Percentiles rank a stretch among this genome's conserved stretches.
Conservation (phyloP, 2,329 filamentous ascomycete species). For the Stemphylium vesicarium region DNA sequence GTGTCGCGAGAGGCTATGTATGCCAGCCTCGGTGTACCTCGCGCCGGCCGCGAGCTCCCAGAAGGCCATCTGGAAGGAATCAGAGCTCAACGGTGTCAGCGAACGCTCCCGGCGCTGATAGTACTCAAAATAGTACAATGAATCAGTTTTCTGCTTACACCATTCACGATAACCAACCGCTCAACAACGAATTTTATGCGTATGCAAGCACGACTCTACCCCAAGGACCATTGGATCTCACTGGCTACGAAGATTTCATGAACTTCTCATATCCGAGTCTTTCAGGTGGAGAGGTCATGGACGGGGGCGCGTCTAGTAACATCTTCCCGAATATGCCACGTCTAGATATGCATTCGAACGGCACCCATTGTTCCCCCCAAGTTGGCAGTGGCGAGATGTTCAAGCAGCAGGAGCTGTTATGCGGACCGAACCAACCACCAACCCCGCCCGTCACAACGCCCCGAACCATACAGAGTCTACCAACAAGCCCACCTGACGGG, state of each 20-base stretch:
- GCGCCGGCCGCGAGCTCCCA: constrained; percentile 6
- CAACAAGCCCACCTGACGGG: background rate
- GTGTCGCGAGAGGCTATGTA: constrained; percentile 8
- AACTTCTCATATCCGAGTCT: background rate
- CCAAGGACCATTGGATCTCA: background rate
- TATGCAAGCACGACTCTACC: background rate
- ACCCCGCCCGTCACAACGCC: constrained; percentile 9
- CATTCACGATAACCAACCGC: background rate
- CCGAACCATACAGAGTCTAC: background rate
- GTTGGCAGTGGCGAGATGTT: background rate
- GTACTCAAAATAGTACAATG: background rate
- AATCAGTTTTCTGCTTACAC: constrained; percentile 5
- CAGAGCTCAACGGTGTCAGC: background rate
- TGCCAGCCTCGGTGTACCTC: constrained; percentile 10
- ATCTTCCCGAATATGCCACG: background rate
- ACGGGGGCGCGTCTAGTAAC: background rate
- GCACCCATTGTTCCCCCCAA: background rate
- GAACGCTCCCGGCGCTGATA: background rate
- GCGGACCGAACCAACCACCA: background rate
- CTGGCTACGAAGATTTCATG: constrained; percentile 11
- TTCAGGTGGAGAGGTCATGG: background rate
- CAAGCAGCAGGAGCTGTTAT: background rate
- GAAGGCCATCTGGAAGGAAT: background rate
- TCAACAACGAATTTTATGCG: background rate
- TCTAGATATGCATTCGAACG: constrained; percentile 1